Percentiles rank a stretch among this genome's conserved stretches.
These are phyloP conservation scores for Venturiaceae sp. DNA, from an alignment of 2,329 filamentous ascomycete species.

Conservation along the genomic window DNA sequence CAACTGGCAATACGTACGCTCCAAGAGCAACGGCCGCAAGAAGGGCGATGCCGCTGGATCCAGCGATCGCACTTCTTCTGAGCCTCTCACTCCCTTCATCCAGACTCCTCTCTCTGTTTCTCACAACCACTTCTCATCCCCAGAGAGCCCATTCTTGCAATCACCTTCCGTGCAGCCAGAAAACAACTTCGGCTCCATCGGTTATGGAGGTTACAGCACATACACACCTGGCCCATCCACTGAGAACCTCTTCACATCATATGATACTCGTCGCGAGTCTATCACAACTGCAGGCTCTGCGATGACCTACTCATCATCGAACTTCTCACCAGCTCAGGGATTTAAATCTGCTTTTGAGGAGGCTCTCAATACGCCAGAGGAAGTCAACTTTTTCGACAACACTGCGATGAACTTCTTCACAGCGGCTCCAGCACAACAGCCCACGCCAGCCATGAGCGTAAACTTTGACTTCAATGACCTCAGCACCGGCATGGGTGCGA, in stretches of 20 bases:
- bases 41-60: slow-evolving; percentile 23
- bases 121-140: slow-evolving; percentile 15
- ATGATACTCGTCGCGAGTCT: slow-evolving; percentile 22
- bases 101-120: slow-evolving; percentile 24
- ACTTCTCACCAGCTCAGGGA: slow-evolving; percentile 30
- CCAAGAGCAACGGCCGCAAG: slow-evolving; percentile 78
- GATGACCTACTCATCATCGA: slow-evolving; percentile 26
- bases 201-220: slow-evolving; percentile 16
- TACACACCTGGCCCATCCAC: slow-evolving; percentile 13
- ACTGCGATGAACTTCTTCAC: slow-evolving; percentile 49
- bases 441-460: slow-evolving; percentile 6
- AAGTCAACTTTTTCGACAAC: slow-evolving; percentile 49
- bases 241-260: slow-evolving; percentile 14
- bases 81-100: slow-evolving; percentile 23
- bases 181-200: slow-evolving; percentile 14
- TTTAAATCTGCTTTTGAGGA: slow-evolving; percentile 24
- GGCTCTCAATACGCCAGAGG: slow-evolving; percentile 32
- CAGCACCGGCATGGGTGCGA: slow-evolving; percentile 9
- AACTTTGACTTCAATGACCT: slow-evolving; percentile 2
- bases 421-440: slow-evolving; percentile 41
- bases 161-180: slow-evolving; percentile 28
- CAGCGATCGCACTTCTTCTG: not conserved
- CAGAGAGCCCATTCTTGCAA: slow-evolving; percentile 26
- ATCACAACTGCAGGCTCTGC: slow-evolving; percentile 23
- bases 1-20: slow-evolving; percentile 80